Base-by-base conservation (phyloP, 305 asterid genomes). In the Fraxinus paxiana region DNA sequence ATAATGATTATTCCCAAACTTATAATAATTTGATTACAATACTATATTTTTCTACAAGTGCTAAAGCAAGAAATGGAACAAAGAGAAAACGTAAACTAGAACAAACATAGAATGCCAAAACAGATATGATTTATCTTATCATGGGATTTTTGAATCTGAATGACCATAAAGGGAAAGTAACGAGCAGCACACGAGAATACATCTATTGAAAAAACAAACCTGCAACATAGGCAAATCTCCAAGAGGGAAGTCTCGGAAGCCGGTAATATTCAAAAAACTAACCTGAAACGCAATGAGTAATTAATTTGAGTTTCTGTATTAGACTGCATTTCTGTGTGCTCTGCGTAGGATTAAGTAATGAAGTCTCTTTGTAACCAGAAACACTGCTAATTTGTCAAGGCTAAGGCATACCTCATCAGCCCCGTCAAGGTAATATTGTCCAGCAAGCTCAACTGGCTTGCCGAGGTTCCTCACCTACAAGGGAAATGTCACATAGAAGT, bases 391-490 rank as follows among this genome's bases (percentile, higher is more conserved):
- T 65, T 77, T 20, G 77, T 37, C 30, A 34, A 83, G 80, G 56
- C 70, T 59, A 65, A 77, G 83, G 28, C 82, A 82, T 87, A 93
- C 99, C 98, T 93, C 99, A 82, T 95, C 99, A 76, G 99, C 99
- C 81, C 99, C 98, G 84, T 95, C 97, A 83, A 76, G 87, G 89
- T 95, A 95, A 81, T 95, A 93, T 79, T 90, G 92, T 71, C 91
- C 94, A 77, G 99, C 98, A 85, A 93, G 98, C 46, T 90, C 99
- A 61, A 95, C 99, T 56, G 99, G 99, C 88, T 92, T 95, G 83
- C 99, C 99, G 43, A 95, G 97, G 91, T 95, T 95, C 83, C 99
- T 89, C 86, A 95, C 99, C 98, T 95, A 84, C 80, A 86, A 80
- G 82, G 81, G 35, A 81, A 78, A 18, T 33, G 46, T 31, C 75